Conservation (phyloP, 177 flowering plant species). For the Vitis hybrid region DNA sequence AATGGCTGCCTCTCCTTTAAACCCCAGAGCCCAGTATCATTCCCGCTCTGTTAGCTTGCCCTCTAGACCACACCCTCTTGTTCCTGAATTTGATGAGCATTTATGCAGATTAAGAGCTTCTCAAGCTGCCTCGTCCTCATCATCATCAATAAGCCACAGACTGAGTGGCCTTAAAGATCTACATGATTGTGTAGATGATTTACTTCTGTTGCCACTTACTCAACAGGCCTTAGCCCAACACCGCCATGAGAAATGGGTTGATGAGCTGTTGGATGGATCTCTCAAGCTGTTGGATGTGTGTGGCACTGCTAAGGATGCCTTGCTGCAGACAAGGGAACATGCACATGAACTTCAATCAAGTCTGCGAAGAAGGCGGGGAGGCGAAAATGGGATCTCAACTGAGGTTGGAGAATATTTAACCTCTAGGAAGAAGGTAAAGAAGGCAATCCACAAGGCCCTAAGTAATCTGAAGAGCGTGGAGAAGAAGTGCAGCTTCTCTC, state of each 20-base stretch:
- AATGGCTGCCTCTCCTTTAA: slow-evolving; percentile 12
- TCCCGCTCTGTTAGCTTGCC: slow-evolving; percentile 34
- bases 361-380: slow-evolving; percentile 20
- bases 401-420: too few relatives aligned
- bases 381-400: background rate
- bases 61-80: slow-evolving; percentile 24
- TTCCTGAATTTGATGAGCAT: slow-evolving; percentile 15
- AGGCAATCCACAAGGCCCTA: too few relatives aligned
- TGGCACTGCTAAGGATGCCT: slow-evolving; percentile 19
- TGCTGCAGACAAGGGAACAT: slow-evolving; percentile 23
- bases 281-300: slow-evolving; percentile 31
- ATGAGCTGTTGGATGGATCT: slow-evolving; percentile 24
- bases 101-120: slow-evolving; percentile 11
- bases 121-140: too few relatives aligned
- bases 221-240: slow-evolving; percentile 15
- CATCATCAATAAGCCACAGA: slow-evolving; percentile 7
- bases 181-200: too few relatives aligned
- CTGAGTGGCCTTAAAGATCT: too few relatives aligned
- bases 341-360: slow-evolving; percentile 29
- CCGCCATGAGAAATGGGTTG: slow-evolving; percentile 2
- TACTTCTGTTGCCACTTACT: too few relatives aligned
- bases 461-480: too few relatives aligned
- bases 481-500: too few relatives aligned
- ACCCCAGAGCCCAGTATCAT: slow-evolving; percentile 17
- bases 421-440: too few relatives aligned